Evolutionary conservation across 1,284 basidiomycete genomes (phyloP).

Genomic region (Puccinia horiana): DNA sequence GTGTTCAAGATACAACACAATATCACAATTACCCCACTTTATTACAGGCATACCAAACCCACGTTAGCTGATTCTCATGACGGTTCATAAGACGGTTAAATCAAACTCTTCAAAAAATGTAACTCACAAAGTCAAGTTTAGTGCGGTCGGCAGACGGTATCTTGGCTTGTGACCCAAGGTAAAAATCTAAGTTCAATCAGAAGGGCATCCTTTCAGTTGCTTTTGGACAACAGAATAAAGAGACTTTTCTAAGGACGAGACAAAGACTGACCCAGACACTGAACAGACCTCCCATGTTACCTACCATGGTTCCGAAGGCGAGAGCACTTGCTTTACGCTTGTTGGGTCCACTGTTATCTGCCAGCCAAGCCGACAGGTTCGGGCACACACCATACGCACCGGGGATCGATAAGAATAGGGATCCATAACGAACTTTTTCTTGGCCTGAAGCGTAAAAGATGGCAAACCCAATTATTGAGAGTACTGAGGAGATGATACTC

Average conservation of each 20-base stretch:
- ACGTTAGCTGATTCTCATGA: background rate
- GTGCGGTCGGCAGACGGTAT: slow-evolving; percentile 8
- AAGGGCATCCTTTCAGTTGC: background rate
- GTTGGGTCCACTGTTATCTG: slow-evolving; percentile 18
- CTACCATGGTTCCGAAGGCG: slow-evolving; percentile 3
- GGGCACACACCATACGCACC: slow-evolving; percentile 12
- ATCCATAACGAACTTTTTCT: slow-evolving; percentile 8
- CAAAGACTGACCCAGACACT: slow-evolving; percentile 42
- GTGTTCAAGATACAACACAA: slow-evolving; percentile 1
- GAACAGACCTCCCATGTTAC: background rate
- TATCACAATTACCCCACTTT: slow-evolving; percentile 11
- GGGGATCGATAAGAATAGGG: slow-evolving; percentile 23
- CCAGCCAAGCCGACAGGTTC: background rate
- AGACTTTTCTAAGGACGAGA: too few relatives aligned
- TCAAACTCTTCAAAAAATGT: background rate
- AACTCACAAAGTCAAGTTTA: slow-evolving; percentile 22
- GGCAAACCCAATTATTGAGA: slow-evolving; percentile 19
- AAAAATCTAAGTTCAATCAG: slow-evolving; percentile 11
- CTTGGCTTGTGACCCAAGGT: background rate
- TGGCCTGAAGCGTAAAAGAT: slow-evolving; percentile 20
- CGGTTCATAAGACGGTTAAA: background rate
- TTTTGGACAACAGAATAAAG: background rate
- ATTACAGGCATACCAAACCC: background rate
- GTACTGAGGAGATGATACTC: background rate
- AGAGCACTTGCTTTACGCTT: slow-evolving; percentile 14